Base-by-base conservation (phyloP, 2,329 filamentous ascomycete genomes). In the Podosphaera leucotricha region DNA sequence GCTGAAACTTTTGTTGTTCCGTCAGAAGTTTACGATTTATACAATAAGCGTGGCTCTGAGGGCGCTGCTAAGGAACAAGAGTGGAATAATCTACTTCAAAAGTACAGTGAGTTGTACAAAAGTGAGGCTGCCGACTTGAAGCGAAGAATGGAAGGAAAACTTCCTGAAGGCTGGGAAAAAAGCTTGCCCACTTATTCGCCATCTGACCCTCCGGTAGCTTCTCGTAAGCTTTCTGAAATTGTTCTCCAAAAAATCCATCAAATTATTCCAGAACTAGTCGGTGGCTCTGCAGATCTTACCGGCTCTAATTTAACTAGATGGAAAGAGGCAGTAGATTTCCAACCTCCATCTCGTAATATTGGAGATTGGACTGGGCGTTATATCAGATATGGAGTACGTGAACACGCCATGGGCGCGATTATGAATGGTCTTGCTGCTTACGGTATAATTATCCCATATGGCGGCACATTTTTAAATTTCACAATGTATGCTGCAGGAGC, bases 391-490 rank as follows among this genome's bases (percentile, higher is more conserved):
- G 84, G 84, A 72, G 82, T 92, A 57, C 80, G 84, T 63, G 84
- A 92, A 70, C 84, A 92, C 64, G 81, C 66, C 55, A 92, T 92
- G 84, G 83, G 80, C 59, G 81, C 81, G 58, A 83, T 92, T 65
- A 80, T 92, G 68, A 93, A 93, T 71, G 90, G 90, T 67, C 71
- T 98, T 48, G 76, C 85, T 52, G 90, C 86, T 50, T 98, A 95
- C 65, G 90, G 90, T 56, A 92, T 85, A 59, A 70, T 94, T 60
- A 79, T 98, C 60, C 90, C 90, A 55, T 92, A 86, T 55, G 77
- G 77, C 53, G 90, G 90, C 66, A 95, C 90, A 58, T 98, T 98
- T 78, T 72, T 98, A 55, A 98, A 95, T 80, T 98, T 98, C 64
- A 85, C 95, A 55, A 95, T 87, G 21, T 98, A 98, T 63, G 87